phyloP scores from a whole-genome alignment of 1,139 yeast genomes.

The Diutina sp. region DNA sequence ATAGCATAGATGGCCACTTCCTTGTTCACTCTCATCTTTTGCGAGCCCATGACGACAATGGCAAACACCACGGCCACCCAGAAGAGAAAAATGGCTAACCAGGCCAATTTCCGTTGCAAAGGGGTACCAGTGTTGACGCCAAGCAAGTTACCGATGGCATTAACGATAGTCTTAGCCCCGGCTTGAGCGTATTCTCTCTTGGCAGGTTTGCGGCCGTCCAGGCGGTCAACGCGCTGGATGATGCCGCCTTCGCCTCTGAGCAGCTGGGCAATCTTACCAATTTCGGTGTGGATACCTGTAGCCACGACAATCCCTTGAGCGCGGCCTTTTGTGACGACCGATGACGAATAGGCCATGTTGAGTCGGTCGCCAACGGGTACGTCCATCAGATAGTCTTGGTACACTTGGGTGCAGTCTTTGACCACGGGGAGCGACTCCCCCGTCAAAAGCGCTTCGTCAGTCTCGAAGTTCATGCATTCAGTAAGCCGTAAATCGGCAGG shows the following conservation, averaged over 20 bases:
- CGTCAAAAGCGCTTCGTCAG: constrained; percentile 70
- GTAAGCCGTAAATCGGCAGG: constrained; percentile 66
- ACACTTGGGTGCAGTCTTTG: constrained; percentile 34
- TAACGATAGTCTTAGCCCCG: constrained; percentile 3
- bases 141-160: constrained; percentile 40
- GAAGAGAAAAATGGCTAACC: constrained; percentile 58
- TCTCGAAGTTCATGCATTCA: constrained; percentile 54
- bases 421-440: constrained; percentile 74
- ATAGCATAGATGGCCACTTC: constrained; percentile 78
- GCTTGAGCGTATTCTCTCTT: constrained; percentile 7
- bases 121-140: constrained; percentile 77
- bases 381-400: constrained; percentile 7
- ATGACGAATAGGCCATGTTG: constrained; percentile 63
- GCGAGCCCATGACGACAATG: constrained; percentile 70
- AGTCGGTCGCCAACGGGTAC: constrained; percentile 63
- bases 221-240: constrained; percentile 14
- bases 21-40: constrained; percentile 47
- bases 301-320: constrained; percentile 56
- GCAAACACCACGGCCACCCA: constrained; percentile 67
- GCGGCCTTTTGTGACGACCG: constrained; percentile 66
- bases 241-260: constrained; percentile 23
- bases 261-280: constrained; percentile 65
- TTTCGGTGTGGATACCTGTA: constrained; percentile 64
- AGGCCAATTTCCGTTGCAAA: constrained; percentile 50
- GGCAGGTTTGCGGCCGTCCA: constrained; percentile 10